Evolutionary conservation across 305 asterid genomes (phyloP).

Genomic region (Fraxinus baroniana): DNA sequence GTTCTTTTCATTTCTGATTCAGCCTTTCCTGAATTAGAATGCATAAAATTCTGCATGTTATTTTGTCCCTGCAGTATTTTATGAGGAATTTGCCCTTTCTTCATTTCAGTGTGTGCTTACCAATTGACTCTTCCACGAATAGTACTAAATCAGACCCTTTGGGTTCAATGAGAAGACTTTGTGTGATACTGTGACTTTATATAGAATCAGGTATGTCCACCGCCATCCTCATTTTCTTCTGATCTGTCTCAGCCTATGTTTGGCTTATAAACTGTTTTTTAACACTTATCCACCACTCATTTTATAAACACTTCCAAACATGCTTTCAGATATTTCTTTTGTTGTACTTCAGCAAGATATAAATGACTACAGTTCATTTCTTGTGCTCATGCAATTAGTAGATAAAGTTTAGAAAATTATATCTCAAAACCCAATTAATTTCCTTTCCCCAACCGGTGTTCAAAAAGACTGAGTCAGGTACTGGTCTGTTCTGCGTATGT

Average conservation of each 20-base stretch:
- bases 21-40: constrained; percentile 11
- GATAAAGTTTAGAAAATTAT: not conserved
- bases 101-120: constrained; percentile 2
- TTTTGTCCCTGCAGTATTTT: not conserved
- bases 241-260: not conserved
- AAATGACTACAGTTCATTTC: not conserved
- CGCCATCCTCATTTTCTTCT: constrained; percentile 14
- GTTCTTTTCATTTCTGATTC: not conserved
- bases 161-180: not conserved
- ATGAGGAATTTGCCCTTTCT: not conserved
- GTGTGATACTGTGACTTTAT: not conserved
- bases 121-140: not conserved
- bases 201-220: constrained; percentile 20
- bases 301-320: not conserved
- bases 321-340: not conserved
- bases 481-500: not conserved
- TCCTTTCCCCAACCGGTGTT: not conserved
- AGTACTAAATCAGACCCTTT: not conserved
- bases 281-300: not conserved
- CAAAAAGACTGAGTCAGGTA: not conserved
- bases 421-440: not conserved
- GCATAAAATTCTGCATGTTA: not conserved
- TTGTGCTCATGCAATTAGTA: not conserved
- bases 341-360: not conserved
- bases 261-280: not conserved